Base-by-base conservation (phyloP, 805 yeast species). In the Pichia insulana region DNA sequence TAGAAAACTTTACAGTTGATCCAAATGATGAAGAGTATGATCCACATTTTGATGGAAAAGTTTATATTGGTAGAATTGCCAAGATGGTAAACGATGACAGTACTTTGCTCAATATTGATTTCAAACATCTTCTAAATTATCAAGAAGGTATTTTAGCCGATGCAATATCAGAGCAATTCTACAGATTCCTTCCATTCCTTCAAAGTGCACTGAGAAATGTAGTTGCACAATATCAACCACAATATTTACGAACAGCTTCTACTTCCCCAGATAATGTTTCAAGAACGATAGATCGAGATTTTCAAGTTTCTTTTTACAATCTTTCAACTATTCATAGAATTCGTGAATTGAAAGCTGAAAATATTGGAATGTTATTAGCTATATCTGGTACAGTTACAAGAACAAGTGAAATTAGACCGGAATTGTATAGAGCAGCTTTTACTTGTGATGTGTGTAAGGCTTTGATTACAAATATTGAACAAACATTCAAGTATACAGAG, bases 381-480 rank as follows among this genome's bases (percentile, higher is more conserved):
- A 83, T 90, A 28, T 79, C 90, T 8, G 98, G 97, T 43, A 92
- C 98, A 0, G 96, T 92, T 4, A 90, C 97, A 0, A 76, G 97
- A 60, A 87, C 97, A 0, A 82, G 94, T 18, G 97, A 92, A 64
- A 97, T 92, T 11, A 76, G 97, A 44, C 98, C 98, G 0, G 98
- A 92, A 62, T 71, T 92, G 47, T 86, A 71, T 67, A 77, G 73
- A 46, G 98, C 87, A 12, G 74, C 89, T 22, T 92, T 92, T 62
- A 77, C 85, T 2, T 92, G 98, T 68, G 95, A 86, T 54, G 67
- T 77, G 58, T 92, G 98, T 62, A 74, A 83, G 39, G 84, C 96
- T 0, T 67, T 82, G 1, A 81, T 89, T 15, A 90, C 84, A 52
- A 89, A 87, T 48, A 83, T 92, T 17, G 97, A 92, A 57, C 98